Base-by-base conservation (phyloP, 1,139 yeast species). In the Zygosaccharomyces sapae region DNA sequence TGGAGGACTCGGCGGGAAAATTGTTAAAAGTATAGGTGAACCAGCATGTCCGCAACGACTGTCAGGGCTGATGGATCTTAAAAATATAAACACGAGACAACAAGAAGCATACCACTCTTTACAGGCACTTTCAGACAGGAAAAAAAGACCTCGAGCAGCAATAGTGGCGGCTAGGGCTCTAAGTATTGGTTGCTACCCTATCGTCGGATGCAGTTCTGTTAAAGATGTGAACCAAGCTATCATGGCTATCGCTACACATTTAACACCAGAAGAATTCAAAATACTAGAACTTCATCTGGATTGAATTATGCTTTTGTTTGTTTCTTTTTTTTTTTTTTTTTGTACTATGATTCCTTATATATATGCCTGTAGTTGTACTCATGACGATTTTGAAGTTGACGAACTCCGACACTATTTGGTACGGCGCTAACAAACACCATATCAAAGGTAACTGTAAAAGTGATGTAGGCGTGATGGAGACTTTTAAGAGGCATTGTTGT, bases 151-250 rank as follows among this genome's bases (percentile, higher is more conserved):
- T 16, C 41, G 41, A 13, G 20, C 41, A 7, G 34, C 29, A 5
- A 20, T 38, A 2, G 34, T 38, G 9, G 27, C 41, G 8, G 41
- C 41, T 2, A 30, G 41, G 7, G 24, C 41, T 20, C 13, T 38
- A 16, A 27, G 20, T 19, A 27, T 6, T 4, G 41, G 41, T 8
- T 29, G 33, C 25, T 27, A 24, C 12, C 41, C 41, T 5, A 13
- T 38, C 13, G 29, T 38, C 18, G 33, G 41, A 18, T 38, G 41
- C 25, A 38, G 41, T 29, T 20, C 33, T 33, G 24, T 27, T 30
- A 22, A 18, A 9, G 34, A 38, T 5, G 41, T 38, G 34, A 22
- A 38, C 1, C 33, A 27, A 16, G 41, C 41, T 16, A 7, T 29
- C 27, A 27, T 16, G 41, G 33, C 33, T 27, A 20, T 18, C 16